Evolutionary conservation across 2,329 filamentous ascomycete species (phyloP).

Genomic region (Domatiomyces catenatus): DNA sequence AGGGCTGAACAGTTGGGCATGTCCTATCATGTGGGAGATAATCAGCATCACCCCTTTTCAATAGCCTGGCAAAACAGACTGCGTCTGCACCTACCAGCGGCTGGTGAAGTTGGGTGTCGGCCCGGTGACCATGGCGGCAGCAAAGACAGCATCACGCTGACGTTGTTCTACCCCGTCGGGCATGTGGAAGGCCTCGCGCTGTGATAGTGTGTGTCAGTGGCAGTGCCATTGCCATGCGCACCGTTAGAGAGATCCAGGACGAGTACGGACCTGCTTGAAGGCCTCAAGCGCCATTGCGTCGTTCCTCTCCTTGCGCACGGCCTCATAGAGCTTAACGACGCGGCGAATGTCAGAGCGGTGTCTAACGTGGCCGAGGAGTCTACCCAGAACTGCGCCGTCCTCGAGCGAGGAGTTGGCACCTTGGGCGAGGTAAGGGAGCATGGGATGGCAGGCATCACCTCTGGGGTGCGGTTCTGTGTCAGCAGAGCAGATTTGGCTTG

Average conservation of each 20-base stretch:
- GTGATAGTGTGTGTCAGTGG: no score
- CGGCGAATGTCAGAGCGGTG: constrained; percentile 15
- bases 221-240: no score
- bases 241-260: no score
- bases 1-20: constrained; percentile 46
- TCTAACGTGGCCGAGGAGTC: constrained; percentile 28
- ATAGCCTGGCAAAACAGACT: background rate
- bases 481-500: background rate
- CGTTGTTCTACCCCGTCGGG: constrained; percentile 27
- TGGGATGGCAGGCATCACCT: constrained; percentile 32
- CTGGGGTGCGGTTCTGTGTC: constrained; percentile 14
- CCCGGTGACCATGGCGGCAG: constrained; percentile 36
- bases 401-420: constrained; percentile 22
- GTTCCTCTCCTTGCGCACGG: constrained; percentile 25
- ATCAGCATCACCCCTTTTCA: background rate
- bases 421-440: constrained; percentile 25
- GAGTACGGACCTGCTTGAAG: constrained; percentile 16
- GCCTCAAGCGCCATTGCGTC: constrained; percentile 25
- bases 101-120: constrained; percentile 42
- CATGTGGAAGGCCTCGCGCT: constrained; percentile 23
- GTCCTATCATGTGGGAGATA: constrained; percentile 25
- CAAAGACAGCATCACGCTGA: constrained; percentile 36
- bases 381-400: constrained; percentile 21
- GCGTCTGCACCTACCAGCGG: constrained; percentile 31
- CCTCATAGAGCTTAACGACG: constrained; percentile 23